phyloP scores from a whole-genome alignment of 768 basidiomycete species.

The Pleurotus salmoneostramineus region DNA sequence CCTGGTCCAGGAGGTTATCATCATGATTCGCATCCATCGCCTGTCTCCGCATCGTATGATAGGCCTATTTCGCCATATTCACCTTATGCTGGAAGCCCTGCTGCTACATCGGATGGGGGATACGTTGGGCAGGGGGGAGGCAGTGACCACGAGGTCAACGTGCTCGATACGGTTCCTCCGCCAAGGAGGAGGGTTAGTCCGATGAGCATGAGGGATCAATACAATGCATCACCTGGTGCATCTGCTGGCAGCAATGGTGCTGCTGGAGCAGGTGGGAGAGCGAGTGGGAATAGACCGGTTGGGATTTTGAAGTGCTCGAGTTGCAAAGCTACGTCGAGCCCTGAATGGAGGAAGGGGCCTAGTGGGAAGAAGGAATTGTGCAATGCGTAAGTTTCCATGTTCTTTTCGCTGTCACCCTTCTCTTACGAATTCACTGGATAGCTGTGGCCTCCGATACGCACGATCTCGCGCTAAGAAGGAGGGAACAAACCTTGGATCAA shows the following conservation, averaged over 20 bases:
- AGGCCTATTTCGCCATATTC: slow-evolving; percentile 18
- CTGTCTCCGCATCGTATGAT: slow-evolving; percentile 21
- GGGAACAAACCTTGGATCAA: slow-evolving; percentile 52
- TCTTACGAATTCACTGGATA: slow-evolving; percentile 20
- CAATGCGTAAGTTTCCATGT: slow-evolving; percentile 67
- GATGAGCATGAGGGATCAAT: slow-evolving; percentile 42
- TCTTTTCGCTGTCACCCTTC: slow-evolving; percentile 9
- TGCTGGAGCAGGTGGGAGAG: slow-evolving; percentile 31
- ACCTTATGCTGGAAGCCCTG: slow-evolving; percentile 15
- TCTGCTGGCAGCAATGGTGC: not conserved
- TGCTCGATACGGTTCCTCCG: slow-evolving; percentile 47
- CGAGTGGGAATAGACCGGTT: slow-evolving; percentile 61
- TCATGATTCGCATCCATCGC: slow-evolving; percentile 13
- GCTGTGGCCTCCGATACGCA: slow-evolving; percentile 83
- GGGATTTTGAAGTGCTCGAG: slow-evolving; percentile 74
- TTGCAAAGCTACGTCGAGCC: slow-evolving; percentile 78
- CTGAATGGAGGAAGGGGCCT: slow-evolving; percentile 91
- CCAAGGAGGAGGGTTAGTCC: slow-evolving; percentile 57
- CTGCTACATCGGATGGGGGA: not conserved
- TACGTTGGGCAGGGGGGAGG: not conserved
- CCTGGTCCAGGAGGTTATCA: slow-evolving; percentile 15
- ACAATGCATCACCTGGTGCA: slow-evolving; percentile 19
- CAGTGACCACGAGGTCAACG: not conserved
- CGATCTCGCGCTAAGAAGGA: slow-evolving; percentile 88
- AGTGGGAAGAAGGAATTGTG: slow-evolving; percentile 89